phyloP scores from a whole-genome alignment of 306 rosid species.

The Mimosa pudica region DNA sequence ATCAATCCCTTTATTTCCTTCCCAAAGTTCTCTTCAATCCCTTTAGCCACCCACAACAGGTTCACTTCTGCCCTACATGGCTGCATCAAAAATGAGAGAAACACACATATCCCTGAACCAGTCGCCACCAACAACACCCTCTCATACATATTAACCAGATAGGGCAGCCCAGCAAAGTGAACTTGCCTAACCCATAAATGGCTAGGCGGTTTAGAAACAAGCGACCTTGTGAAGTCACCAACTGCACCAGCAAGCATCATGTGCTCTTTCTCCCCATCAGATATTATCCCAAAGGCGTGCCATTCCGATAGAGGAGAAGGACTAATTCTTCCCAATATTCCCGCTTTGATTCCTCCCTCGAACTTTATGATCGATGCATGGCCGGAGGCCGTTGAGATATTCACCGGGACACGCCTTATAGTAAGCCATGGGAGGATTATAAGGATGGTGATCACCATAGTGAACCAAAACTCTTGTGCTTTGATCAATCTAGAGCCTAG shows the following conservation, averaged over 20 bases:
- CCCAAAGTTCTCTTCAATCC: conserved; percentile 55
- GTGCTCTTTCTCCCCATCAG: conserved; percentile 49
- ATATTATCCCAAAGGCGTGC: conserved; percentile 66
- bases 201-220: conserved; percentile 52
- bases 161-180: conserved; percentile 58
- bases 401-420: conserved; percentile 40
- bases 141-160: conserved; percentile 51
- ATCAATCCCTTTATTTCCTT: conserved; percentile 48
- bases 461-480: conserved; percentile 54
- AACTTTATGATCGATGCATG: conserved; percentile 54
- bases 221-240: conserved; percentile 56
- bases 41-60: conserved; percentile 61
- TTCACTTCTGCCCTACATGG: conserved; percentile 44
- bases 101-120: conserved; percentile 59
- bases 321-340: conserved; percentile 55
- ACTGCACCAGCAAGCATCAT: conserved; percentile 66
- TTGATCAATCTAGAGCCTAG: conserved; percentile 30
- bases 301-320: conserved; percentile 58
- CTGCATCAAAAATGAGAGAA: conserved; percentile 55
- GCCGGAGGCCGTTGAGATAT: conserved; percentile 40
- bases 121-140: conserved; percentile 57
- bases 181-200: conserved; percentile 56
- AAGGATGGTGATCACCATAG: conserved; percentile 36
- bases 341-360: conserved; percentile 53
- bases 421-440: conserved; percentile 57